Evolutionary conservation across 2,329 filamentous ascomycete species (phyloP), one percentile per base, ranked within the genome.

Genomic region (Sarocladium oryzae): DNA sequence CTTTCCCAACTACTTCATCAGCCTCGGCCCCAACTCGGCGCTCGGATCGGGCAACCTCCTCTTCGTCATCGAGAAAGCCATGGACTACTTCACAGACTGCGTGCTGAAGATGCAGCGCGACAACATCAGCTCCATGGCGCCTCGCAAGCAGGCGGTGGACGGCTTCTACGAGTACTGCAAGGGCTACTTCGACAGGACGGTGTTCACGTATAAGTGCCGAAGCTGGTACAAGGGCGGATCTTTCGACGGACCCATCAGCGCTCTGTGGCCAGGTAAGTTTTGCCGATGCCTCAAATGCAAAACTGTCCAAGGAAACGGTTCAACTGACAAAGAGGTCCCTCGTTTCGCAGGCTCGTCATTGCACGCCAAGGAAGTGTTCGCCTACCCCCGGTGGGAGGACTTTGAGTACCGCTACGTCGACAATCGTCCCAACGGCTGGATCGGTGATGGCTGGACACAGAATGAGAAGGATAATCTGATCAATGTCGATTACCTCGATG

Each of bases 1-100:
- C 1, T 67, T 79, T 53, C 76, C 77, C 1, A 81, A 81, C 57
- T 80, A 79, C 59, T 77, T 81, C 54, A 76, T 69, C n/a, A 61
- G 69, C 50, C 59, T 70, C 16, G 71, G 70, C 0, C 70, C 70
- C 7, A 71, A 70, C 53, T 67, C 62, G 30, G 66, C 66, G 0
- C 64, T 72, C 18, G 66, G 64, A 20, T 69, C 69, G 54, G 66
- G 69, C 28, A 61, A 56, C 13, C 66, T 73, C 0, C 61, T 75
- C 3, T 67, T 63, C 2, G 70, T 69, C 3, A 71, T 74, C 51
- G 72, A 77, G 55, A 65, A 67, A 49, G 68, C 75, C 53, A 71
- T 70, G 3, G 74, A 78, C 55, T 78, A 75, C 62, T 70, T 77
- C 55, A 68, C 71, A 56, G 71, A 74, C 55, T 58, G 76, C 35